phyloP scores from a whole-genome alignment of 2,329 filamentous ascomycete genomes.

The Aciculosporium take region DNA sequence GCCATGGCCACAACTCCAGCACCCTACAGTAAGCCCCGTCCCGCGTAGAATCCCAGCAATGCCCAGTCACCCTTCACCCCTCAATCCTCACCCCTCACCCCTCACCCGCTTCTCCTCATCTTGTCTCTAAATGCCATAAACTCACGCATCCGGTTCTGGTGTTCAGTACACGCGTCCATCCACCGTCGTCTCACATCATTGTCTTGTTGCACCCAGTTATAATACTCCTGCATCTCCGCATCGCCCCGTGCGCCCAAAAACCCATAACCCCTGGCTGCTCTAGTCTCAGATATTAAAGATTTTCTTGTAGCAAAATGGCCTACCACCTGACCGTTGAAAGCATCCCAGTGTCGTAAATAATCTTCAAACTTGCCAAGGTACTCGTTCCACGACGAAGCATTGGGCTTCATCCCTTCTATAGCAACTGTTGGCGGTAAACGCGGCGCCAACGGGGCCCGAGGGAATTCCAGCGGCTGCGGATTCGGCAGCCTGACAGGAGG shows the following conservation, averaged over 20 bases:
- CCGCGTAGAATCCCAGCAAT: background rate
- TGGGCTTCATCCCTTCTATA: conserved; percentile 30
- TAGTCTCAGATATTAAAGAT: conserved; percentile 23
- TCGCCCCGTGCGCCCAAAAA: conserved; percentile 31
- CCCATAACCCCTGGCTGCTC: conserved; percentile 26
- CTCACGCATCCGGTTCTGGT: conserved; percentile 43
- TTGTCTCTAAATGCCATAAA: conserved; percentile 36
- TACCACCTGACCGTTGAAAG: conserved; percentile 38
- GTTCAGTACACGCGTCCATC: conserved; percentile 42
- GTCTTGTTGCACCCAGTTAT: conserved; percentile 48
- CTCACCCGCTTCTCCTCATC: conserved; percentile 18
- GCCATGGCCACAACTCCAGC: background rate
- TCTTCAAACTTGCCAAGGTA: conserved; percentile 38
- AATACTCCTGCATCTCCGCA: conserved; percentile 41
- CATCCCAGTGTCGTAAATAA: conserved; percentile 37
- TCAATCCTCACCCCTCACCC: background rate
- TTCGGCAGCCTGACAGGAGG: conserved; percentile 23
- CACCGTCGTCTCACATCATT: conserved; percentile 47
- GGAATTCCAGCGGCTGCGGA: conserved; percentile 28
- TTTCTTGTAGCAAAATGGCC: conserved; percentile 42
- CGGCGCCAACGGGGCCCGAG: conserved; percentile 35
- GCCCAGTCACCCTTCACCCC: background rate
- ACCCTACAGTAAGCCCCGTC: background rate
- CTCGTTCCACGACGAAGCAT: conserved; percentile 28
- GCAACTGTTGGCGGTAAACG: conserved; percentile 28